phyloP scores from a whole-genome alignment of 2,329 filamentous ascomycete genomes.

The Harringtonia lauricola region DNA sequence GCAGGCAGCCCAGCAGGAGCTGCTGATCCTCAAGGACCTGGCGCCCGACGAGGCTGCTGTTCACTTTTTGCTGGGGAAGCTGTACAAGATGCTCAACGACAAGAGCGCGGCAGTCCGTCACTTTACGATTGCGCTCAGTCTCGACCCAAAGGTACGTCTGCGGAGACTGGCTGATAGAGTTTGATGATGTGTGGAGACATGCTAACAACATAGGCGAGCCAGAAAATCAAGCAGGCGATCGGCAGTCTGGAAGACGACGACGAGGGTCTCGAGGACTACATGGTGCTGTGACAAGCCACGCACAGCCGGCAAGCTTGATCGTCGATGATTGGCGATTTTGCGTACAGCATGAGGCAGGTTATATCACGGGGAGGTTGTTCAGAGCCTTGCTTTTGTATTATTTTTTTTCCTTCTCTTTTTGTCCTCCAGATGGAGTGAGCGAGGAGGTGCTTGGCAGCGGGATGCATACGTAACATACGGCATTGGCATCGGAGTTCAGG shows the following conservation, averaged over 20 bases:
- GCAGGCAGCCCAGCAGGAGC: conserved; percentile 65
- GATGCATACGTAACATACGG: background rate
- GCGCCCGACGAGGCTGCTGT: conserved; percentile 93
- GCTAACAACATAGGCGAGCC: conserved; percentile 56
- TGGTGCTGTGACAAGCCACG: conserved; percentile 38
- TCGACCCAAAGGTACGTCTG: conserved; percentile 83
- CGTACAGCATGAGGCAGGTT: background rate
- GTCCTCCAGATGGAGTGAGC: background rate
- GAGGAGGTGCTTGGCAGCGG: background rate
- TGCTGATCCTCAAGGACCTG: conserved; percentile 80
- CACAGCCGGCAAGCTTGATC: background rate
- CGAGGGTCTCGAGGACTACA: conserved; percentile 57
- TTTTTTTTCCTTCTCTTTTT: background rate
- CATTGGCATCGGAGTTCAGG: conserved; percentile 4
- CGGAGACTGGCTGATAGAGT: background rate
- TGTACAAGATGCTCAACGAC: conserved; percentile 63
- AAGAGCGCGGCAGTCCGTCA: conserved; percentile 78
- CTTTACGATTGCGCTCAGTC: conserved; percentile 86
- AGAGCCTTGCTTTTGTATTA: background rate
- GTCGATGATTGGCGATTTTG: background rate
- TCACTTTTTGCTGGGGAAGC: conserved; percentile 83
- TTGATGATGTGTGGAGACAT: background rate
- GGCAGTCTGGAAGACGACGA: conserved; percentile 80
- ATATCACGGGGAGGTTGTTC: background rate
- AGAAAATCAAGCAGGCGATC: conserved; percentile 93